phyloP scores from a whole-genome alignment of 495 filamentous ascomycete genomes.

The Hypoxylon fuscum region DNA sequence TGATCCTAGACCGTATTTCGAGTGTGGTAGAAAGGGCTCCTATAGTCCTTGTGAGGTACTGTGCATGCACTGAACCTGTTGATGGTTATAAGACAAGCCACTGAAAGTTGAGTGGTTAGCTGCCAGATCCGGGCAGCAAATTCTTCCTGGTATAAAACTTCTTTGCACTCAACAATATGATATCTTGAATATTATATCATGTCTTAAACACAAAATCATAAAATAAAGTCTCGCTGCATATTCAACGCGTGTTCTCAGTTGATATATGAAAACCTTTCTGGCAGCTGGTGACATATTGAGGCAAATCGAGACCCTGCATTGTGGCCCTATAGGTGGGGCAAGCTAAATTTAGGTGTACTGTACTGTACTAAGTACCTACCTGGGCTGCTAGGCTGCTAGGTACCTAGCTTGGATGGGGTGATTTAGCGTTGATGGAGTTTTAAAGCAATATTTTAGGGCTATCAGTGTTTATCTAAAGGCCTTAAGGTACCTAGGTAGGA shows the following conservation, averaged over 20 bases:
- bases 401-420: no score
- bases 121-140: conserved; percentile 2
- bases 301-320: conserved; percentile 17
- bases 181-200: no score
- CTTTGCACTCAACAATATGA: no score
- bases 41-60: not conserved
- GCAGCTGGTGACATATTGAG: conserved; percentile 8
- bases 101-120: not conserved
- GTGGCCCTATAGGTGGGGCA: conserved; percentile 21
- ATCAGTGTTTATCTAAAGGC: no score
- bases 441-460: no score
- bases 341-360: not conserved
- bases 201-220: no score
- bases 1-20: not conserved
- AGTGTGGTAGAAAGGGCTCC: conserved; percentile 1
- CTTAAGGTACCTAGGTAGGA: no score
- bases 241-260: conserved; percentile 2
- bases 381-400: no score
- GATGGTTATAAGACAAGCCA: conserved; percentile 11
- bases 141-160: not conserved
- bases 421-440: no score
- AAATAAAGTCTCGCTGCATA: no score
- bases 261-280: conserved; percentile 25
- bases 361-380: no score
- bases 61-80: no score